phyloP scores from a whole-genome alignment of 2,329 filamentous ascomycete genomes.

The Salinomyces thailandicus region DNA sequence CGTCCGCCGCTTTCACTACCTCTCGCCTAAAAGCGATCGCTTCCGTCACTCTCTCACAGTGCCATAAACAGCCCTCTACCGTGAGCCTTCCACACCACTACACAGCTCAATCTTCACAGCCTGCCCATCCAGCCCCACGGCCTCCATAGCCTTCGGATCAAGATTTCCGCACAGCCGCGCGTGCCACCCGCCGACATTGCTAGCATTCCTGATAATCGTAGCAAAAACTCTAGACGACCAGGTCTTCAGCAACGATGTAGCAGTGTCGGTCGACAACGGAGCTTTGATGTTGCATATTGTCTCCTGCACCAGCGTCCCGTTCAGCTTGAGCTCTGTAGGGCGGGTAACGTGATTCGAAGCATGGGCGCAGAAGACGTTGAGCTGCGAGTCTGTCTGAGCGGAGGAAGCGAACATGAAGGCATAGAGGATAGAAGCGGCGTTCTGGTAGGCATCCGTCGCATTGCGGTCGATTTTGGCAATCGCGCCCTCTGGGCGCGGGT shows the following conservation, averaged over 20 bases:
- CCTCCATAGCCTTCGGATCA: slow-evolving; percentile 11
- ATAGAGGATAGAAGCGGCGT: slow-evolving; percentile 13
- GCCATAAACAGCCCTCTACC: no score
- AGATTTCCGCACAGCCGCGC: slow-evolving; percentile 15
- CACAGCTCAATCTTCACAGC: slow-evolving; percentile 11
- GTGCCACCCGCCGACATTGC: slow-evolving; percentile 11
- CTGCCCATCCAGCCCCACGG: slow-evolving; percentile 15
- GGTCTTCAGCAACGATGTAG: slow-evolving; percentile 8
- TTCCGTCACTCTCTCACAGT: no score
- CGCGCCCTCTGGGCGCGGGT: slow-evolving; percentile 2
- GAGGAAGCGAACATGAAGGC: slow-evolving; percentile 12
- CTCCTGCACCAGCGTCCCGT: slow-evolving; percentile 11
- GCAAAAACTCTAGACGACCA: slow-evolving; percentile 13
- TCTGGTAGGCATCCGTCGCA: slow-evolving; percentile 10
- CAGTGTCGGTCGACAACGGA: slow-evolving; percentile 8
- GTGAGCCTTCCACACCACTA: slow-evolving; percentile 1
- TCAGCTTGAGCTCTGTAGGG: slow-evolving; percentile 10
- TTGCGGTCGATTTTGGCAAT: slow-evolving; percentile 3
- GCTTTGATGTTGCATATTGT: slow-evolving; percentile 13
- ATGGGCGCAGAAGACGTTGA: slow-evolving; percentile 10
- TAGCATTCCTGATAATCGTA: slow-evolving; percentile 12
- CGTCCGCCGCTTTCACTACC: no score
- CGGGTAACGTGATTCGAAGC: slow-evolving; percentile 2
- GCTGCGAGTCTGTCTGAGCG: slow-evolving; percentile 7
- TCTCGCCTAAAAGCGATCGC: no score